These are phyloP conservation scores for Castanea crenata DNA, from an alignment of 306 rosid genomes.

Conservation along the genomic window DNA sequence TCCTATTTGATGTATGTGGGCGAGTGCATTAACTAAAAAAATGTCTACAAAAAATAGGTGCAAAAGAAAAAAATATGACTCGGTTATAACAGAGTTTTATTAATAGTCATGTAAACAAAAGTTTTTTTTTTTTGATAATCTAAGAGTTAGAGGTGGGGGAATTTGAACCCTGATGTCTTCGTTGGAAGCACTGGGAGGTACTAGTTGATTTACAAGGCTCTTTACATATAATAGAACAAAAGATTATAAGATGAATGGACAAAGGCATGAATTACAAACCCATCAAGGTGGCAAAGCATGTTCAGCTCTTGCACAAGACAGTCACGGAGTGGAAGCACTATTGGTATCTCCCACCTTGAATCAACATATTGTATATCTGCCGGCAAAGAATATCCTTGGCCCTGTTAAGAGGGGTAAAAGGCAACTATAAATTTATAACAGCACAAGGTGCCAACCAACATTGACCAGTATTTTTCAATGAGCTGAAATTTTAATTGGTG, in stretches of 20 bases:
- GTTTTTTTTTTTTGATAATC: no score
- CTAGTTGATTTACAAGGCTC: no score
- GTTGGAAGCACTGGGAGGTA: no score
- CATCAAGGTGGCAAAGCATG: conserved; percentile 75
- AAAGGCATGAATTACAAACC: conserved; percentile 56
- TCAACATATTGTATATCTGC: conserved; percentile 94
- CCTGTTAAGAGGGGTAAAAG: conserved; percentile 47
- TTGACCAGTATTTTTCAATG: not conserved
- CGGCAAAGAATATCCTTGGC: conserved; percentile 88
- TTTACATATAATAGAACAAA: not conserved
- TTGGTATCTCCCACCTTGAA: conserved; percentile 79
- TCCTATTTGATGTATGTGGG: not conserved
- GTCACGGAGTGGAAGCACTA: conserved; percentile 88
- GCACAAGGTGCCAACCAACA: not conserved
- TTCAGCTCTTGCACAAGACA: conserved; percentile 78
- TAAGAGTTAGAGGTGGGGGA: no score
- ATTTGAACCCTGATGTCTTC: no score
- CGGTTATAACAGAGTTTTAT: not conserved
- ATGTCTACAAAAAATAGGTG: not conserved
- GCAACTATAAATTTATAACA: not conserved
- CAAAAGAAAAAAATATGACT: not conserved
- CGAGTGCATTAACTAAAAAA: not conserved
- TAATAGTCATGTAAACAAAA: not conserved
- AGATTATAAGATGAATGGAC: not conserved
- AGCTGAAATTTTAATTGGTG: not conserved